Percentiles rank a stretch among this genome's conserved stretches.
phyloP scores from a whole-genome alignment of 2,329 filamentous ascomycete genomes.

The Nemania sp. region DNA sequence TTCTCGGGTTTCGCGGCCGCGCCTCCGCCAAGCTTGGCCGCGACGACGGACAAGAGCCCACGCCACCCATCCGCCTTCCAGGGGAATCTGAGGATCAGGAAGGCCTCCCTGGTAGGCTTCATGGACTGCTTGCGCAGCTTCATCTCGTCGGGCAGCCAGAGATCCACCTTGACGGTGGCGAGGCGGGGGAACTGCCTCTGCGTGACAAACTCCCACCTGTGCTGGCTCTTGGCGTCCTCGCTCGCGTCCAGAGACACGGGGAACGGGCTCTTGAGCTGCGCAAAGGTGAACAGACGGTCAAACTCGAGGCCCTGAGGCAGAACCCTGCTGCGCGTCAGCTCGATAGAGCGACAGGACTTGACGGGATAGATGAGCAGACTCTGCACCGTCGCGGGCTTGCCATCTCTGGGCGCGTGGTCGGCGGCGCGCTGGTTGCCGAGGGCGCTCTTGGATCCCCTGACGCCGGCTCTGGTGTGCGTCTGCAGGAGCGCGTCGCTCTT shows the following conservation, averaged over 20 bases:
- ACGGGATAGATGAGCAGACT: conserved; percentile 81
- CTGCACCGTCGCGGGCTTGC: conserved; percentile 47
- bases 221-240: conserved; percentile 45
- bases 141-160: conserved; percentile 70
- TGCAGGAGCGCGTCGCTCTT: conserved; percentile 58
- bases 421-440: conserved; percentile 37
- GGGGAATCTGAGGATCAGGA: conserved; percentile 70
- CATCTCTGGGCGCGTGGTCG: conserved; percentile 30
- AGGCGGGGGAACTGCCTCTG: conserved; percentile 71
- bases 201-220: conserved; percentile 73
- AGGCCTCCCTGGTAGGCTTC: conserved; percentile 56
- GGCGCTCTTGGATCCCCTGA: conserved; percentile 46
- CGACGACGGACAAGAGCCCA: conserved; percentile 50
- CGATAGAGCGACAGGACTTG: conserved; percentile 80
- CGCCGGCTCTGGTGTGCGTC: conserved; percentile 57
- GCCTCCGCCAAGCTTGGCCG: conserved; percentile 57
- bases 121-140: conserved; percentile 58
- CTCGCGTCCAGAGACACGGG: conserved; percentile 45
- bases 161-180: conserved; percentile 68
- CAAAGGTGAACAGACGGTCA: conserved; percentile 84
- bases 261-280: conserved; percentile 62
- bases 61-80: conserved; percentile 56
- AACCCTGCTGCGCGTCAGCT: conserved; percentile 68
- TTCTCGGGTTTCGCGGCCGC: conserved; percentile 58
- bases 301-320: conserved; percentile 73